Conservation (phyloP, 106 monocot genomes). For the Dendrobium huoshanense region DNA sequence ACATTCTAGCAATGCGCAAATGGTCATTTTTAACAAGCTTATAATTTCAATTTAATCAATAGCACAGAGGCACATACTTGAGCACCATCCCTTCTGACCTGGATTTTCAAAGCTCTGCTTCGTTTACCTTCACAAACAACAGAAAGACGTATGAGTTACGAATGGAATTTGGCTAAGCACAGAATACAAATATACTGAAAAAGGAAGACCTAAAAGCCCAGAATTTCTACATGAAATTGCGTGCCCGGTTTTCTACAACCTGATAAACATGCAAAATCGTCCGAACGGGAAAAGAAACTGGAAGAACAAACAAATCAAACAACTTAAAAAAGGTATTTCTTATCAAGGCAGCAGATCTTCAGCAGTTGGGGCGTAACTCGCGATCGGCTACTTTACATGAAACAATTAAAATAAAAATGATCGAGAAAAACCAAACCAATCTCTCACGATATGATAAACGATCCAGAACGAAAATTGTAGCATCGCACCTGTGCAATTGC, state of each 20-base stretch:
- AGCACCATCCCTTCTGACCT: neutral
- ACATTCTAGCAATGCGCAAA: neutral
- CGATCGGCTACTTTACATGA: too few species aligned
- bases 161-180: neutral
- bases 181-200: neutral
- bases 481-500: too few species aligned
- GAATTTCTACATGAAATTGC: neutral
- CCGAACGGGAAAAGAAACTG: neutral
- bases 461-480: too few species aligned
- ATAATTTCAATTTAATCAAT: neutral
- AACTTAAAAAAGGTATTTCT: too few species aligned
- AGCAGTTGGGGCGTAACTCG: too few species aligned
- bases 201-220: neutral
- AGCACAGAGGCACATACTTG: neutral
- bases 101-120: neutral
- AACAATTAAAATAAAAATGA: too few species aligned
- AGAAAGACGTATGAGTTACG: neutral
- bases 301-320: neutral
- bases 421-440: too few species aligned
- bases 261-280: neutral
- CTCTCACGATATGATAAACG: too few species aligned
- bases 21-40: neutral
- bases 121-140: neutral
- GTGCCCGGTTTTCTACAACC: neutral
- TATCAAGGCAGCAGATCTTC: too few species aligned